Base-by-base conservation (phyloP, 2,329 filamentous ascomycete species). In the Trichoderma simmonsii region DNA sequence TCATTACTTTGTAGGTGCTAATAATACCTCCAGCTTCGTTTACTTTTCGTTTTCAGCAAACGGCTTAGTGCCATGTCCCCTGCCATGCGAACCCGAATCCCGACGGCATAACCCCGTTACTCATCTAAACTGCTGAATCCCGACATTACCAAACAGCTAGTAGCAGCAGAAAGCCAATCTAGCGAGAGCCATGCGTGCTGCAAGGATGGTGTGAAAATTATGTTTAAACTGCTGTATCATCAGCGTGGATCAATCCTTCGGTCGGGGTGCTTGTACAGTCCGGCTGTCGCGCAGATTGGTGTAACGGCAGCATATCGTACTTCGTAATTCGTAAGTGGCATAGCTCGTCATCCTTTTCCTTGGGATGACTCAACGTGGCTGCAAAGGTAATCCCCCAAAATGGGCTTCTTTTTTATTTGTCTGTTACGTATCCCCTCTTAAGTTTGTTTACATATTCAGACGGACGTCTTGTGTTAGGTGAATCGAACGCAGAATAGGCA, bases 21-120 rank as follows among this genome's bases (percentile, higher is more conserved):
- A 43, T 43, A n/a, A 43, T 39, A 39, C 36, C 6, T n/a, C 0
- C 15, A 21, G 12, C 34, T 36, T 57, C 51, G 21, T 32, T 30
- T 39, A 3, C 24, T 11, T 36, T 21, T 67, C 48, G 21, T 66
- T 57, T 15, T 18, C 21, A 57, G 48, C 24, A n/a, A 28, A 12
- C 6, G 14, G 48, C 26, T 57, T 28, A 21, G 32, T 26, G 11
- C 6, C 32, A 26, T 18, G 4, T 0, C n/a, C 54, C 24, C 21
- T 48, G 36, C 26, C 14, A 61, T 39, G 26, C 66, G 57, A 69
- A 26, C 24, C 66, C 66, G 66, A 69, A 69, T 32, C 11, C 66
- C 66, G 66, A 14, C 8, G 18, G 39, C 15, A 14, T 68, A 43
- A 43, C 34, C 24, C 39, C 18, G 9, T 54, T 30, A 30, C 36